Evolutionary conservation across 1,284 basidiomycete species (phyloP).

Genomic region (Cutaneotrichosporon sp.): DNA sequence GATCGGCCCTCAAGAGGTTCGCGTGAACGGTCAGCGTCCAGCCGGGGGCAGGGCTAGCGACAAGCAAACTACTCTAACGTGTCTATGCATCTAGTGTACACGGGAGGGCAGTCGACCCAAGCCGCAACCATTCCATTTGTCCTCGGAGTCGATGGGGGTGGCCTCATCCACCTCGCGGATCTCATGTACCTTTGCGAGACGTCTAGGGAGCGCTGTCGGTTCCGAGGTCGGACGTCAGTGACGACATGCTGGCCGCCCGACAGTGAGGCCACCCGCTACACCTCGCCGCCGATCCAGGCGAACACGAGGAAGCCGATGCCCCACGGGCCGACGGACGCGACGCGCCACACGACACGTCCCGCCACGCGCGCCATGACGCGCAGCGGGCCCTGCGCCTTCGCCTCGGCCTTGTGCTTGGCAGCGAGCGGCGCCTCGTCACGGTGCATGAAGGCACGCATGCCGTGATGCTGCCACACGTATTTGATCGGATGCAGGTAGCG

Average conservation of each 20-base stretch:
- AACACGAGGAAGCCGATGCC: constrained; percentile 52
- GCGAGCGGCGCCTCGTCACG: constrained; percentile 21
- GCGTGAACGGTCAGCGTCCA: too few species aligned
- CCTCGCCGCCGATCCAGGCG: constrained; percentile 53
- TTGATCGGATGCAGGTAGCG: constrained; percentile 12
- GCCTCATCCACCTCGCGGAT: too few species aligned
- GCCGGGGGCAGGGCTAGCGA: too few species aligned
- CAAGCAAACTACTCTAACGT: neutral
- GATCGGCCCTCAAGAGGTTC: too few species aligned
- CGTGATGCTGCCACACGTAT: constrained; percentile 26
- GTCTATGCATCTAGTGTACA: neutral
- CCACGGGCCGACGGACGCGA: constrained; percentile 52
- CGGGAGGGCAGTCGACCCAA: too few species aligned
- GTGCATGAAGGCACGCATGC: constrained; percentile 36
- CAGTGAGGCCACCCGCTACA: constrained; percentile 23
- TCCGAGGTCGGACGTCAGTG: too few species aligned
- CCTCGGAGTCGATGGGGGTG: too few species aligned
- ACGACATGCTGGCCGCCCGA: neutral
- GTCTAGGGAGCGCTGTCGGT: too few species aligned
- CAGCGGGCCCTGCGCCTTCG: constrained; percentile 3
- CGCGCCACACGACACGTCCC: constrained; percentile 43
- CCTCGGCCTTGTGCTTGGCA: neutral
- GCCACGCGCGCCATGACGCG: constrained; percentile 10
- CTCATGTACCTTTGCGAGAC: too few species aligned
- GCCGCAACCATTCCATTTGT: too few species aligned